Evolutionary conservation across 2,329 filamentous ascomycete genomes (phyloP).

Genomic region (Colletotrichum sp.): DNA sequence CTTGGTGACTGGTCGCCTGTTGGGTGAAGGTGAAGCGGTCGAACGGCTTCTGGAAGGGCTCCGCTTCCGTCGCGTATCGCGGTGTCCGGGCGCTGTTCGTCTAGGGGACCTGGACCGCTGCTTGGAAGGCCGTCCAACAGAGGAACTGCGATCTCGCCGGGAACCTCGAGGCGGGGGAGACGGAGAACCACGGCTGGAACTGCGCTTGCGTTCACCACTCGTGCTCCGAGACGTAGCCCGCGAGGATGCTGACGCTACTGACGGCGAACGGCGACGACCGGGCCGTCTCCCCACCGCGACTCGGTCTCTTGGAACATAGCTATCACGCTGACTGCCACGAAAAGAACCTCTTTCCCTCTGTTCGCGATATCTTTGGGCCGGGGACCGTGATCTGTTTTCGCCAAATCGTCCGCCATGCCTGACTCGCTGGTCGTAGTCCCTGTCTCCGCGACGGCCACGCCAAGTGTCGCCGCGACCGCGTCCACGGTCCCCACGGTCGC

Average conservation of each 20-base stretch:
- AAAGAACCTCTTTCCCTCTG: conserved; percentile 47
- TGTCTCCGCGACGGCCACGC: conserved; percentile 58
- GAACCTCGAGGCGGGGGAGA: conserved; percentile 37
- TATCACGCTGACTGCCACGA: conserved; percentile 46
- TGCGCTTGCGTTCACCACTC: conserved; percentile 29
- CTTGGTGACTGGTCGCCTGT: conserved; percentile 48
- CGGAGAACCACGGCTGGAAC: conserved; percentile 34
- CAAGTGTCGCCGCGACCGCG: conserved; percentile 59
- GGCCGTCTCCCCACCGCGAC: conserved; percentile 44
- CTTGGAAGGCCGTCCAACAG: conserved; percentile 34
- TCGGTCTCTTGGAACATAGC: conserved; percentile 57
- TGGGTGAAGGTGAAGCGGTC: conserved; percentile 42
- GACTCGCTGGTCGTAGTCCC: conserved; percentile 49
- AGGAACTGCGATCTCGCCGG: conserved; percentile 32
- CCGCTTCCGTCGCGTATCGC: conserved; percentile 21
- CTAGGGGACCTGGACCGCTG: conserved; percentile 46
- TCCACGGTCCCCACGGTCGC: conserved; percentile 61
- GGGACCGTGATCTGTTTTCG: conserved; percentile 52
- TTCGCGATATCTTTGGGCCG: conserved; percentile 47
- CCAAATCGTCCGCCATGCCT: conserved; percentile 50
- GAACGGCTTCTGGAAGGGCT: conserved; percentile 24
- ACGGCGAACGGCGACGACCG: conserved; percentile 47
- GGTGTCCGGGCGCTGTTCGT: conserved; percentile 27
- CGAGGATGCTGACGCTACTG: conserved; percentile 30
- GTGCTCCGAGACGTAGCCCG: conserved; percentile 38